Conservation (phyloP, 2,329 filamentous ascomycete species). For the Phyllosticta citrichinensis region DNA sequence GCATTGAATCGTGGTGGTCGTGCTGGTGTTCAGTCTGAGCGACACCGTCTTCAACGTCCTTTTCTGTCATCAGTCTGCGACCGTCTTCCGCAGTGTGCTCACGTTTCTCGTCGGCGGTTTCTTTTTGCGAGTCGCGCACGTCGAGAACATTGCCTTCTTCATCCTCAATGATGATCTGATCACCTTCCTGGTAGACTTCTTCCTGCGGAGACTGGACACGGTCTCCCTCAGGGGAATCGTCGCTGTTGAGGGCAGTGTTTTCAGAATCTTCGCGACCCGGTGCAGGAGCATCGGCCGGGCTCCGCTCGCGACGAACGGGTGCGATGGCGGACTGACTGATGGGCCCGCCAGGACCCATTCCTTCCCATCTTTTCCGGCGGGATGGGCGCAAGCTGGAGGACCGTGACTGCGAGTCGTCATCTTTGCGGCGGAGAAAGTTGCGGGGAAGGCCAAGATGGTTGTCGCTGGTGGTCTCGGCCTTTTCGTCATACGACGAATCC, state of each 20-base stretch:
- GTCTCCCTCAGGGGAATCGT: constrained; percentile 26
- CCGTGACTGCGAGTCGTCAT: constrained; percentile 60
- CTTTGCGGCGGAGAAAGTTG: constrained; percentile 68
- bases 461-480: constrained; percentile 56
- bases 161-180: constrained; percentile 72
- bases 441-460: constrained; percentile 62
- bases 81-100: constrained; percentile 49
- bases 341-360: constrained; percentile 70
- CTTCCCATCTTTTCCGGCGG: constrained; percentile 60
- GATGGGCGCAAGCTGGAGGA: constrained; percentile 39
- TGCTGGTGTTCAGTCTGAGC: constrained; percentile 35
- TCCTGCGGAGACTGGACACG: constrained; percentile 33
- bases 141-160: constrained; percentile 76
- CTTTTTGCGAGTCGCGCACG: constrained; percentile 30
- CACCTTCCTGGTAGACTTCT: constrained; percentile 72
- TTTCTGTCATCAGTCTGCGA: constrained; percentile 45
- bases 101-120: constrained; percentile 47
- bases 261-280: constrained; percentile 35
- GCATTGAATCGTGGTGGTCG: constrained; percentile 25
- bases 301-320: constrained; percentile 36
- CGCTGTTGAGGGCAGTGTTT: constrained; percentile 33
- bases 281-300: constrained; percentile 19
- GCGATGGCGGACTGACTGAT: constrained; percentile 84
- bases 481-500: constrained; percentile 47
- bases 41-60: constrained; percentile 32